Conservation (phyloP, 345 rosid species). For the Euphorbia tirucalli region DNA sequence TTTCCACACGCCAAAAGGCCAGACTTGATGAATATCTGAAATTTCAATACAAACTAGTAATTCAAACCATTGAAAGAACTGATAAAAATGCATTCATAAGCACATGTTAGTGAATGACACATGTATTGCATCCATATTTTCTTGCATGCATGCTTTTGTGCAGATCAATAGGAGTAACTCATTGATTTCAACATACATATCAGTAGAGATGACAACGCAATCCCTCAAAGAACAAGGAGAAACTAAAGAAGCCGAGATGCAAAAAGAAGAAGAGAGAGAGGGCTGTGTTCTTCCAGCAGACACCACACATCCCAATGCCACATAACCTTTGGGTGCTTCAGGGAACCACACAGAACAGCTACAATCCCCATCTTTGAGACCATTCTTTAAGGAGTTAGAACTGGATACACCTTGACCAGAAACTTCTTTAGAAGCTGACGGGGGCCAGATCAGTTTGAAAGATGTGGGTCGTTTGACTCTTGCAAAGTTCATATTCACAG, state of each 20-base stretch:
- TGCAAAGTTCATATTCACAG: slow-evolving; percentile 72
- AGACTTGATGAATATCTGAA: slow-evolving; percentile 63
- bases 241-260: slow-evolving; percentile 74
- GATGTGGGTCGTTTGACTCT: slow-evolving; percentile 80
- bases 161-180: no score
- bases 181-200: slow-evolving; percentile 45
- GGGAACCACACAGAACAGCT: slow-evolving; percentile 88
- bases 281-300: slow-evolving; percentile 67
- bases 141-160: neutral
- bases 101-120: neutral
- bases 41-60: slow-evolving; percentile 18
- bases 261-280: slow-evolving; percentile 59
- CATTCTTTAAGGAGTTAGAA: slow-evolving; percentile 22
- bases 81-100: no score
- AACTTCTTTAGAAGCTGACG: slow-evolving; percentile 34
- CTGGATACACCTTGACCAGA: slow-evolving; percentile 31
- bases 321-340: slow-evolving; percentile 84
- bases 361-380: slow-evolving; percentile 28
- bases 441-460: slow-evolving; percentile 76
- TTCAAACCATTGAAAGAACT: neutral
- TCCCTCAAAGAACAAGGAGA: slow-evolving; percentile 90
- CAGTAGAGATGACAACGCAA: slow-evolving; percentile 60
- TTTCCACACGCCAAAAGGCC: slow-evolving; percentile 91
- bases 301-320: slow-evolving; percentile 85
- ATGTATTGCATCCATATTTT: neutral